Evolutionary conservation across 345 rosid species (phyloP).

Genomic region (Gossypium anomalum): DNA sequence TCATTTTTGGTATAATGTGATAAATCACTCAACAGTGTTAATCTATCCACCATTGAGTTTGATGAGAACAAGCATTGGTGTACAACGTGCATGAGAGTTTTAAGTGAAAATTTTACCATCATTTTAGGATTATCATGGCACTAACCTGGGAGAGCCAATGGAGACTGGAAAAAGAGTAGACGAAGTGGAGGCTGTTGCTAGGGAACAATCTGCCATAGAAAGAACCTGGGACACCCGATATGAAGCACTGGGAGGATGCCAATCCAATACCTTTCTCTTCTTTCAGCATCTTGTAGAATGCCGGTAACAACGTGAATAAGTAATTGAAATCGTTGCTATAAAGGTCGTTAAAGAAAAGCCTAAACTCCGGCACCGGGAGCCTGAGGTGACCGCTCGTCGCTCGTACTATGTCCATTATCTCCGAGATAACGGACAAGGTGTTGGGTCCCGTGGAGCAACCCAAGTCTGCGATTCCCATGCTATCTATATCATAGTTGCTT

Average conservation of each 20-base stretch:
- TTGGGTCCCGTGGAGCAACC: conserved; percentile 88
- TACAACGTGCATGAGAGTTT: too few relatives aligned
- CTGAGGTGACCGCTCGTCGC: conserved; percentile 24
- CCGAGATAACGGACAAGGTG: conserved; percentile 38
- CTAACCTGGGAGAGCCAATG: conserved; percentile 84
- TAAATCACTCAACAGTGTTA: too few relatives aligned
- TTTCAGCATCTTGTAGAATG: conserved; percentile 37
- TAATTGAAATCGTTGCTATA: conserved; percentile 66
- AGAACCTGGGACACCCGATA: conserved; percentile 59
- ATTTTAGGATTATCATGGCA: neutral
- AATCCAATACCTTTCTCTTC: conserved; percentile 28
- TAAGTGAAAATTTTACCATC: neutral
- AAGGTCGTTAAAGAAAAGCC: conserved; percentile 65
- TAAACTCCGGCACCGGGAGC: conserved; percentile 43
- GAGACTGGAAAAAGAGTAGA: conserved; percentile 74
- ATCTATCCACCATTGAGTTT: too few relatives aligned
- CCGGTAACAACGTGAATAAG: conserved; percentile 46
- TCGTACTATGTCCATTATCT: conserved; percentile 41
- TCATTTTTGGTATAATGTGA: too few relatives aligned
- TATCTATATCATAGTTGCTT: conserved; percentile 16
- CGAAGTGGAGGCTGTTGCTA: conserved; percentile 47
- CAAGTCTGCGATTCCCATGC: conserved; percentile 67
- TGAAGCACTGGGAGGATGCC: conserved; percentile 34
- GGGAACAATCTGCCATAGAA: conserved; percentile 76
- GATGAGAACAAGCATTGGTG: too few relatives aligned